Evolutionary conservation across 2,329 filamentous ascomycete species (phyloP), one percentile per base, ranked within the genome.

Genomic region (Berkeleyomyces basicola): DNA sequence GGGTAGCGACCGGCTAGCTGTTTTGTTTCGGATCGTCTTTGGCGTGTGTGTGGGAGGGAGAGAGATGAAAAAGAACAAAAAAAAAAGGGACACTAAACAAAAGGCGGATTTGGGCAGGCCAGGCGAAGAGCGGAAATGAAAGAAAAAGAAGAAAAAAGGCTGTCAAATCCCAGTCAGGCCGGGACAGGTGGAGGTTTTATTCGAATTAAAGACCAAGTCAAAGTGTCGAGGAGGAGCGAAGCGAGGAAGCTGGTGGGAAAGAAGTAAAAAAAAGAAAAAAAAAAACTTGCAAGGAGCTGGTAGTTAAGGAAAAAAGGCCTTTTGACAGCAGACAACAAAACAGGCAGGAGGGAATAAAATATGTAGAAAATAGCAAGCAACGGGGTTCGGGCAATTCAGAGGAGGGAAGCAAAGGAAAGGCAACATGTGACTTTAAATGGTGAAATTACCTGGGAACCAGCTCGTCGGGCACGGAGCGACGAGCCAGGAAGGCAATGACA

Each of bases 131-230:
- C n/a, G 42, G 37, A 44, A 59, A 40, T 57, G 46, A n/a, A 57
- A 46, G 46, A 43, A 39, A 47, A 47, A 58, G 37, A 49, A 57
- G 16, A 57, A 46, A 58, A 33, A 46, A 57, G 40, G 31, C 7
- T 31, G 31, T 23, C 39, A 33, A 58, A 63, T 60, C 39, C 47
- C 42, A 49, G 59, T 37, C 39, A 57, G 49, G 31, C 53, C 55
- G 62, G 62, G 58, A 63, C 49, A 60, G 23, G 44, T 37, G 47
- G 58, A 58, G 46, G 59, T 49, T 63, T 61, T 63, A 63, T 61
- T 55, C 37, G 53, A 33, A n/a, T 31, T 51, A 57, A 63, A 60
- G 44, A 55, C 14, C 31, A 11, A 39, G 58, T 23, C n/a, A 46
- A 58, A 36, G n/a, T 37, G 31, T 57, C 11, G 33, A 39, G 7